Evolutionary conservation across 1,139 yeast genomes (phyloP).

Genomic region (Geotrichum australiense): DNA sequence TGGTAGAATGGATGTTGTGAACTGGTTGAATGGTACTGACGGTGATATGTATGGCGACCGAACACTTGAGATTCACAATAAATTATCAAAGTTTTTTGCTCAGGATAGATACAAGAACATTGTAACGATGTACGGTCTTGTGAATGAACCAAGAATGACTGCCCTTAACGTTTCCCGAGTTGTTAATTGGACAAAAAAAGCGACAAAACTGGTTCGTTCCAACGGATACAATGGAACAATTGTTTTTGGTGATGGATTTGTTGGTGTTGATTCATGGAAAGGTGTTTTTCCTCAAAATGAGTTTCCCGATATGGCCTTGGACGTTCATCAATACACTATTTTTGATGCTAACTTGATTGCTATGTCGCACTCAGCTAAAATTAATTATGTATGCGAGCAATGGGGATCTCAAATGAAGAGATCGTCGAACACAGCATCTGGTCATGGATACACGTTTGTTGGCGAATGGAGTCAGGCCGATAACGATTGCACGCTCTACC

Average conservation of each 20-base stretch:
- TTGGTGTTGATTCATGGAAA: conserved; percentile 32
- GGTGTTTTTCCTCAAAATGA: conserved; percentile 37
- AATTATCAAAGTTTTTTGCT: conserved; percentile 57
- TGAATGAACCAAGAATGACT: conserved; percentile 44
- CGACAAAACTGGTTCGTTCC: conserved; percentile 30
- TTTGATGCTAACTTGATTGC: conserved; percentile 49
- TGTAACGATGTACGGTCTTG: conserved; percentile 69
- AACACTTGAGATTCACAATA: conserved; percentile 37
- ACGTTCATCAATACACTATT: conserved; percentile 56
- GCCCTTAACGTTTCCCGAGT: conserved; percentile 26
- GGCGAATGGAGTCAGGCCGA: conserved; percentile 93
- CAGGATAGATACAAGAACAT: conserved; percentile 55
- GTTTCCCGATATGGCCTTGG: conserved; percentile 62
- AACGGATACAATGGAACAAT: conserved; percentile 28
- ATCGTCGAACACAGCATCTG: conserved; percentile 47
- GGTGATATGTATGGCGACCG: conserved; percentile 30
- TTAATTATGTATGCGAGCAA: conserved; percentile 35
- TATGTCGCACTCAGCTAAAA: conserved; percentile 48
- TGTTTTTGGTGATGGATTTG: conserved; percentile 34
- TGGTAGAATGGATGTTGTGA: conserved; percentile 60
- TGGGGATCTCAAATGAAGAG: conserved; percentile 44
- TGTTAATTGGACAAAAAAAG: conserved; percentile 31
- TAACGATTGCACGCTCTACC: conserved; percentile 85
- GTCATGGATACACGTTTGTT: conserved; percentile 54
- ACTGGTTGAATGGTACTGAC: conserved; percentile 48